A percentile compares a stretch with the other conserved stretches of the same genome.
Evolutionary conservation across 345 rosid genomes (phyloP).

Genomic region (Jatropha curcas): DNA sequence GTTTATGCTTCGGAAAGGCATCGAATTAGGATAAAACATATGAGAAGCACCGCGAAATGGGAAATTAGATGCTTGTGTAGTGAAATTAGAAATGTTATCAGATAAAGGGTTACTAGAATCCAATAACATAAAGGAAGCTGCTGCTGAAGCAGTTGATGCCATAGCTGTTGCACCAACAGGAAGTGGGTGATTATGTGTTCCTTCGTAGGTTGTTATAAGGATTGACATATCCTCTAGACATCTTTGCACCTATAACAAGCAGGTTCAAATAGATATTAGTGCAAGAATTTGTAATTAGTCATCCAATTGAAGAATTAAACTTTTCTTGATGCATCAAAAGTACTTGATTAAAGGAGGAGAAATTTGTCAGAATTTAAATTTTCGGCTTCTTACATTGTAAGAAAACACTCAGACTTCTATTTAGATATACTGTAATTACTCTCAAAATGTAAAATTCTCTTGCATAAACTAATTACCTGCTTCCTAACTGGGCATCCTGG

Average conservation of each 20-base stretch:
- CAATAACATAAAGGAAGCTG: slow-evolving; percentile 48
- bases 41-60: slow-evolving; percentile 14
- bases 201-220: slow-evolving; percentile 63
- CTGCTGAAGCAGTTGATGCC: slow-evolving; percentile 52
- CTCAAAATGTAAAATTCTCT: too few relatives aligned
- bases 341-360: too few relatives aligned
- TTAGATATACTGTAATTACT: too few relatives aligned
- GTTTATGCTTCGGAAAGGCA: slow-evolving; percentile 25
- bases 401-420: too few relatives aligned
- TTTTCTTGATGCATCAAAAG: too few relatives aligned
- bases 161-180: slow-evolving; percentile 61
- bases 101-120: slow-evolving; percentile 42
- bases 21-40: slow-evolving; percentile 20
- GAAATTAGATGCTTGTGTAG: slow-evolving; percentile 7
- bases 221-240: slow-evolving; percentile 64
- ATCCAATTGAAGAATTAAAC: background rate
- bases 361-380: too few relatives aligned
- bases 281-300: background rate
- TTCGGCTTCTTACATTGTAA: too few relatives aligned
- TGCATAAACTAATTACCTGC: slow-evolving; percentile 29
- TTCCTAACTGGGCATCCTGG: slow-evolving; percentile 53
- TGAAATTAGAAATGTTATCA: slow-evolving; percentile 13
- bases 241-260: slow-evolving; percentile 48
- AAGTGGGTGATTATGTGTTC: slow-evolving; percentile 61
- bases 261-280: background rate